Percentiles rank a stretch among this genome's conserved stretches.
Evolutionary conservation across 2,329 filamentous ascomycete genomes (phyloP).

Genomic region (Aspergillus ustus): DNA sequence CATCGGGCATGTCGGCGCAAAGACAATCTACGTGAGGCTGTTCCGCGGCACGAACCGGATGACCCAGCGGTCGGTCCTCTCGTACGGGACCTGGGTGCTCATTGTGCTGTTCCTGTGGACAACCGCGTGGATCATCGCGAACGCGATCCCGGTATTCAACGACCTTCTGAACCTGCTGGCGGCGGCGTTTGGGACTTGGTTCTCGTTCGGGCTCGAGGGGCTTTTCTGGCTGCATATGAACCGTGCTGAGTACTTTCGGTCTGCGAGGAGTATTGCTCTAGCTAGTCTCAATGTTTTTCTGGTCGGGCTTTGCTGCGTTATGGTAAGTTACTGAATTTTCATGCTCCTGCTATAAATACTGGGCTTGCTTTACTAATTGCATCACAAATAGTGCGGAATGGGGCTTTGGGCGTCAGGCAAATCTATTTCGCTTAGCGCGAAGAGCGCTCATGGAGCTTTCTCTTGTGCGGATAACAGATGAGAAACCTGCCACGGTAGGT

Average conservation of each 20-base stretch:
- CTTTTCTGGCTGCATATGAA: background rate
- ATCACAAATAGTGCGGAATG: background rate
- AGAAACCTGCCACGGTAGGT: too few species aligned
- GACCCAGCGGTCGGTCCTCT: background rate
- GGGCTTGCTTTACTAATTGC: background rate
- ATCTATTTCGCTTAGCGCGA: background rate
- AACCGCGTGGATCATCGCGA: background rate
- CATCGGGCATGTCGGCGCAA: background rate
- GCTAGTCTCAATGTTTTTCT: background rate
- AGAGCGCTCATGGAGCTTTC: background rate
- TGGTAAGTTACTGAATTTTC: background rate
- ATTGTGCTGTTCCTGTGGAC: background rate
- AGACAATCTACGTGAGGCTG: background rate
- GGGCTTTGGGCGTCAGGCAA: background rate
- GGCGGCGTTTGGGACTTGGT: background rate
- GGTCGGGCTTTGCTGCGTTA: background rate
- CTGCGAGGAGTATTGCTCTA: background rate
- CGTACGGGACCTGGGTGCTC: background rate
- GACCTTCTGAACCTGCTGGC: background rate
- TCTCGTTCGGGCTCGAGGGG: background rate
- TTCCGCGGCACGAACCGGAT: background rate
- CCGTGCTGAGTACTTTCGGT: background rate
- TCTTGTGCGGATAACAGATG: background rate
- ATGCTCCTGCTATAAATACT: background rate
- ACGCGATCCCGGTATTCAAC: background rate